Base-by-base conservation (phyloP, 2,329 filamentous ascomycete species). In the Verticillium isaacii region DNA sequence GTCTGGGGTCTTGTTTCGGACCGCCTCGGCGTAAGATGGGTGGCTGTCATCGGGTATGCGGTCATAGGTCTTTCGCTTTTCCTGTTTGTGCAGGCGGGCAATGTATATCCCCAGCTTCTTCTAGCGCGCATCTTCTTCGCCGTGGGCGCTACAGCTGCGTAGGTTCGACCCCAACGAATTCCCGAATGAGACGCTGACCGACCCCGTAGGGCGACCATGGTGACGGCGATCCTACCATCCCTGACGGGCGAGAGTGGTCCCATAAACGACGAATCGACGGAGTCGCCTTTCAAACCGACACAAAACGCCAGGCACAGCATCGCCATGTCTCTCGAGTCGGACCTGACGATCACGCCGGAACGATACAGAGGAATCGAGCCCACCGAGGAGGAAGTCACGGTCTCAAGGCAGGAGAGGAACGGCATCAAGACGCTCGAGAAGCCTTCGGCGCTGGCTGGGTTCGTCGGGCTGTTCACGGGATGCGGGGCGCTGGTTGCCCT, bases 391-490 rank as follows among this genome's bases (percentile, higher is more conserved):
- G 58, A 66, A 56, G 58, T 59, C 57, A 56, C 19, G 17, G 57
- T 32, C 32, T 19, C 37, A 41, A 65, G 12, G 54, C 66, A 64
- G 45, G 69, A 66, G 68, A 72, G 66, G 56, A 62, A n/a, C 45
- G 19, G 45, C 19, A 52, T 52, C 45, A 68, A 61, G 32, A 67
- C 68, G 17, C 37, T 32, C 5, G 58, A 25, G 39, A 83, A 83
- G 64, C 81, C 85, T 1, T 82, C 83, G 1, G 79, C 81, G 19
- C 83, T 99, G 32, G 94, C 95, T 17, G 95, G 95, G 0, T 87
- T 93, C 58, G 95, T 99, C 5, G 95, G 95, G 5, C 80, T 97
- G 62, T 96, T 96, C 72, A 97, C 95, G 8, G 95, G 95, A 29
- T 92, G 91, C 69, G 95, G 95, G 63, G 95, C 95, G 15, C 82